Evolutionary conservation across 768 basidiomycete genomes (phyloP).

Genomic region (Phaffia tasmanica): DNA sequence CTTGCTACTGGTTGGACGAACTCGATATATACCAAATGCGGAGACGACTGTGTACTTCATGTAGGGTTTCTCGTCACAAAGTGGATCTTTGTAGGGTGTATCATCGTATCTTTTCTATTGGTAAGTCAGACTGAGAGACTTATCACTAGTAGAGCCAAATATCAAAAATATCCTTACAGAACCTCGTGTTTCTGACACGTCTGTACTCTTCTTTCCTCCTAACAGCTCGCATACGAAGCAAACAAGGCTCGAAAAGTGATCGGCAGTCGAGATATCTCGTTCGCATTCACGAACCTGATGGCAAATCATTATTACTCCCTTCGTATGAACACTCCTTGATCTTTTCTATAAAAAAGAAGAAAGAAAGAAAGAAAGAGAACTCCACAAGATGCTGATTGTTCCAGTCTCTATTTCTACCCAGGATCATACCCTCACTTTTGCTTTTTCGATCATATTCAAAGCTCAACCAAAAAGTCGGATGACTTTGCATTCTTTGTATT

Average conservation of each 20-base stretch:
- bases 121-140: conserved; percentile 44
- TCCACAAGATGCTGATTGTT: too few relatives aligned
- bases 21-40: conserved; percentile 72
- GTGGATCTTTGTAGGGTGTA: conserved; percentile 96
- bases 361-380: too few relatives aligned
- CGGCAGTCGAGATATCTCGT: conserved; percentile 89
- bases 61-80: conserved; percentile 73
- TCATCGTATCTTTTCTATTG: conserved; percentile 93
- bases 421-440: conserved; percentile 96
- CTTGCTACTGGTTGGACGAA: conserved; percentile 81
- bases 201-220: conserved; percentile 1
- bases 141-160: too few relatives aligned
- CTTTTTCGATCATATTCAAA: conserved; percentile 91
- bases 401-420: conserved; percentile 37
- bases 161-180: neutral
- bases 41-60: conserved; percentile 64
- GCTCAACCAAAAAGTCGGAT: conserved; percentile 90
- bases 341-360: conserved; percentile 15
- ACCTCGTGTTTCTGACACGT: neutral
- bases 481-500: conserved; percentile 99
- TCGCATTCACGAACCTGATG: conserved; percentile 95
- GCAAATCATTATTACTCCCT: conserved; percentile 94
- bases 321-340: conserved; percentile 46
- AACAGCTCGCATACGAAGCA: conserved; percentile 76
- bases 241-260: conserved; percentile 90